phyloP scores from a whole-genome alignment of 2,329 filamentous ascomycete genomes.

The Trichoderma pleuroti region DNA sequence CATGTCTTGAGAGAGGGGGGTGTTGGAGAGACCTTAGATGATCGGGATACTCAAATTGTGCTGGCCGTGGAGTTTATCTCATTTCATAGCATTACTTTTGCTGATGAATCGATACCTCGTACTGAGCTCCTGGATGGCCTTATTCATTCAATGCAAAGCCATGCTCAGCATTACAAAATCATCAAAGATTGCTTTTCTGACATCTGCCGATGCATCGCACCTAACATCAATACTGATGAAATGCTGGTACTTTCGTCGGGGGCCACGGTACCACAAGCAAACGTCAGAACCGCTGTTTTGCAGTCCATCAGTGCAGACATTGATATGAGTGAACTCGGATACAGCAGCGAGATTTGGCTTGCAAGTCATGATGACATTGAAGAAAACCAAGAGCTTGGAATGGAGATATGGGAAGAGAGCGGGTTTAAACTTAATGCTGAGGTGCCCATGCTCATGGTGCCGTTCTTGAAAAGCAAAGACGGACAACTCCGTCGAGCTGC shows the following conservation, averaged over 20 bases:
- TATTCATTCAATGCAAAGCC: slow-evolving; percentile 79
- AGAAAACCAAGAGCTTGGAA: slow-evolving; percentile 79
- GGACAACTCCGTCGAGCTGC: slow-evolving; percentile 78
- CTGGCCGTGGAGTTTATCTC: slow-evolving; percentile 83
- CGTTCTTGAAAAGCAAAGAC: slow-evolving; percentile 77
- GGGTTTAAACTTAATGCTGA: slow-evolving; percentile 66
- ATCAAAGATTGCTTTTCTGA: slow-evolving; percentile 91
- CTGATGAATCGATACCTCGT: slow-evolving; percentile 72
- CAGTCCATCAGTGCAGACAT: slow-evolving; percentile 90
- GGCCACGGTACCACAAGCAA: slow-evolving; percentile 70
- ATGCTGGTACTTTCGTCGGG: slow-evolving; percentile 74
- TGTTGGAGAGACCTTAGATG: slow-evolving; percentile 68
- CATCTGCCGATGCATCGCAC: slow-evolving; percentile 76
- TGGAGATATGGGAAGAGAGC: slow-evolving; percentile 94
- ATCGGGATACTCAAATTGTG: slow-evolving; percentile 84
- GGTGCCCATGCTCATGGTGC: slow-evolving; percentile 64
- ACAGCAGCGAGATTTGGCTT: slow-evolving; percentile 90
- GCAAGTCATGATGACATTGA: slow-evolving; percentile 86
- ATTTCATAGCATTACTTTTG: slow-evolving; percentile 79
- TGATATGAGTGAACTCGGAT: slow-evolving; percentile 81
- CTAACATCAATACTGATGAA: slow-evolving; percentile 72
- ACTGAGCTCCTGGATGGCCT: slow-evolving; percentile 68
- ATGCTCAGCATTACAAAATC: slow-evolving; percentile 90
- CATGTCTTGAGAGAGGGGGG: slow-evolving; percentile 76
- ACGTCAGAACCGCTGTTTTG: slow-evolving; percentile 78